phyloP scores from a whole-genome alignment of 768 basidiomycete genomes.

The Neoboletus brunneissimus region DNA sequence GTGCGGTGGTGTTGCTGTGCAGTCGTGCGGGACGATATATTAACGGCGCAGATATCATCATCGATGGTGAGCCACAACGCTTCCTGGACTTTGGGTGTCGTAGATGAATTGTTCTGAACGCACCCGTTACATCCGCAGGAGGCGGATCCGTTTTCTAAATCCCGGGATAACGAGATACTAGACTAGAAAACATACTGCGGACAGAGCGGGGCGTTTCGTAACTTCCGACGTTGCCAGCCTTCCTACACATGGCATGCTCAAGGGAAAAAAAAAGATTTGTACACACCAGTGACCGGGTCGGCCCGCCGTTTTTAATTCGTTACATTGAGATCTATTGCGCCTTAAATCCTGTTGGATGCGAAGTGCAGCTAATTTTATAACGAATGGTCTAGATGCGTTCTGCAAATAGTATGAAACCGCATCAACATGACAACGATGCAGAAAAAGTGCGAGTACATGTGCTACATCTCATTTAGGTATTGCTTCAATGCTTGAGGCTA shows the following conservation, averaged over 20 bases:
- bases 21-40: constrained; percentile 44
- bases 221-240: neutral
- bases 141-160: constrained; percentile 23
- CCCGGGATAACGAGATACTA: neutral
- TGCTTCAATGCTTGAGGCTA: neutral
- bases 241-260: neutral
- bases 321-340: neutral
- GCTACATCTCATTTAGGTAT: too few relatives aligned
- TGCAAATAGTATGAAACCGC: neutral
- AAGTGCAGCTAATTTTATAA: neutral
- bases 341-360: neutral
- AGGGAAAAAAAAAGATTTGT: neutral
- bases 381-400: neutral
- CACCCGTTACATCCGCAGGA: constrained; percentile 8
- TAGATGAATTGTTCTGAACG: neutral
- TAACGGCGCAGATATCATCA: constrained; percentile 40
- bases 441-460: neutral
- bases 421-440: neutral
- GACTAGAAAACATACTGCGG: neutral
- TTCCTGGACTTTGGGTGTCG: neutral
- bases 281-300: neutral
- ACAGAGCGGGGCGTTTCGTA: neutral
- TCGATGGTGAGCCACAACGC: constrained; percentile 38
- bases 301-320: neutral
- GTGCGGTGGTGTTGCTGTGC: constrained; percentile 39